Conservation (phyloP, 306 rosid species). For the Inga laurina region DNA sequence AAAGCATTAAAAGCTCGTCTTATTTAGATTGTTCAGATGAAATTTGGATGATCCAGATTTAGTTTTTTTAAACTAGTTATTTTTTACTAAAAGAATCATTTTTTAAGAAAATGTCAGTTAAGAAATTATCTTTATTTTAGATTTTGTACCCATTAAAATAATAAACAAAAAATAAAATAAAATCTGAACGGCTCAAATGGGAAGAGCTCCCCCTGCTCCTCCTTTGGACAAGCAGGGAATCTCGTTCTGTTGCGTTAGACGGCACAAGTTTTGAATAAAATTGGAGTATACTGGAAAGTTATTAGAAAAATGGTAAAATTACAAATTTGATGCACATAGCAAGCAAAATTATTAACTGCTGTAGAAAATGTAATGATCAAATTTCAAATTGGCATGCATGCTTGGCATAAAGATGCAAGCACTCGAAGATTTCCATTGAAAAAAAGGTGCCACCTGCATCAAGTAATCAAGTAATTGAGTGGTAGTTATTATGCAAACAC, state of each 20-base stretch:
- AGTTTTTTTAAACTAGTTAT: too few species aligned
- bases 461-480: neutral
- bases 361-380: constrained; percentile 1
- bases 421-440: neutral
- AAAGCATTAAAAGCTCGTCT: too few species aligned
- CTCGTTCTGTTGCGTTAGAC: constrained; percentile 28
- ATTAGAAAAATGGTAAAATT: neutral
- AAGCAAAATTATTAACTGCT: constrained; percentile 7
- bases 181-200: too few species aligned
- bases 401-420: constrained; percentile 8
- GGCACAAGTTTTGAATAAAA: constrained; percentile 24
- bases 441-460: neutral
- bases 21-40: too few species aligned
- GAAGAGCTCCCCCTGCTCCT: too few species aligned
- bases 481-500: neutral
- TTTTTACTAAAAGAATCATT: too few species aligned
- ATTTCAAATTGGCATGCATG: constrained; percentile 14
- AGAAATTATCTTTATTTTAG: too few species aligned
- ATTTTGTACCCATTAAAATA: too few species aligned
- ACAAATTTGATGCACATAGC: neutral
- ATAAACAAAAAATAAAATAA: too few species aligned
- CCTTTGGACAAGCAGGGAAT: too few species aligned
- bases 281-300: neutral
- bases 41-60: too few species aligned
- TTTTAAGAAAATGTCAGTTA: too few species aligned